These are phyloP conservation scores for Puccinellia tenuiflora DNA, from an alignment of 176 grass and related monocot species.

Conservation along the genomic window DNA sequence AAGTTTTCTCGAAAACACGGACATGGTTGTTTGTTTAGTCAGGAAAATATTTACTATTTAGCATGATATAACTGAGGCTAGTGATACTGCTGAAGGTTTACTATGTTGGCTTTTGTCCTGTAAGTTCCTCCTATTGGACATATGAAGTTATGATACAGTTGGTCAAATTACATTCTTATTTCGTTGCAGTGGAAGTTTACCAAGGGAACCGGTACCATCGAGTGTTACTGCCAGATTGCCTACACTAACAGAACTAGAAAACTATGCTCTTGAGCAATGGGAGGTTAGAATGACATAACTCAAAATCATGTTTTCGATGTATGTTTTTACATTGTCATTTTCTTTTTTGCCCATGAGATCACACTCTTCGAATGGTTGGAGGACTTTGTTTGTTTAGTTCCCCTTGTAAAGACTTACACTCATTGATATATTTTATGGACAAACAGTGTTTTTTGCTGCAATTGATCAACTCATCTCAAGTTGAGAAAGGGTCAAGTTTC, in stretches of 20 bases:
- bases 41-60: neutral
- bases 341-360: conserved; percentile 8
- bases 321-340: conserved; percentile 8
- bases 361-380: neutral
- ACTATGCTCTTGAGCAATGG: conserved; percentile 79
- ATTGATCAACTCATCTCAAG: conserved; percentile 96
- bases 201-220: conserved; percentile 63
- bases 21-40: neutral
- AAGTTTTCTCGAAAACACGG: neutral
- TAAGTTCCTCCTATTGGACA: neutral
- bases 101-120: neutral
- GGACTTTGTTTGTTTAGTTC: neutral
- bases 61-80: neutral
- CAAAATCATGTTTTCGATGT: neutral
- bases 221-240: conserved; percentile 70
- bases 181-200: conserved; percentile 66
- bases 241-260: conserved; percentile 59
- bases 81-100: neutral
- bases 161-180: conserved; percentile 2
- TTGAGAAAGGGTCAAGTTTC: conserved; percentile 61
- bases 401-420: neutral
- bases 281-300: conserved; percentile 52
- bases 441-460: conserved; percentile 86
- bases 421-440: neutral
- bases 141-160: conserved; percentile 1